phyloP scores from a whole-genome alignment of 75 land plant species.

The Larix kaempferi region DNA sequence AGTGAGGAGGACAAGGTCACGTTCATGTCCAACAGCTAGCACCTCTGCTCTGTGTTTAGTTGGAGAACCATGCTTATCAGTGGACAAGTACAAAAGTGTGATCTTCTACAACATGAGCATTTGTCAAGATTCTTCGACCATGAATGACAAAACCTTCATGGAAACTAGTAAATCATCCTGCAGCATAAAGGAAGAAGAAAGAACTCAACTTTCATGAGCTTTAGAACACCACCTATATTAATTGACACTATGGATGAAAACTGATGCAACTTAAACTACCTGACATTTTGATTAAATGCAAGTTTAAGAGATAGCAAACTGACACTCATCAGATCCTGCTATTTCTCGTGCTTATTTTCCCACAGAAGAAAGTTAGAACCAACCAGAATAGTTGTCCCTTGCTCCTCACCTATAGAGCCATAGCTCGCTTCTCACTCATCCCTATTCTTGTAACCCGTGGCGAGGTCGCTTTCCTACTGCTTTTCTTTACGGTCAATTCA shows the following conservation, averaged over 20 bases:
- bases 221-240: background rate
- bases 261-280: slow-evolving; percentile 2
- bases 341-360: slow-evolving; percentile 91
- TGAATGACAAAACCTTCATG: slow-evolving; percentile 76
- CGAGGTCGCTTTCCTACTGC: no score
- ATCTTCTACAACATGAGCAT: slow-evolving; percentile 97
- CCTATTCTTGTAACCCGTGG: no score
- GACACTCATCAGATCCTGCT: slow-evolving; percentile 74
- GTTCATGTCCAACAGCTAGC: slow-evolving; percentile 90
- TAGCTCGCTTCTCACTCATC: no score
- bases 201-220: background rate
- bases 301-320: background rate
- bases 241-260: background rate
- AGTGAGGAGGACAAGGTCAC: slow-evolving; percentile 85
- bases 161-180: background rate
- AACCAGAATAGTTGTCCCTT: no score
- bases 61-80: slow-evolving; percentile 95
- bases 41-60: slow-evolving; percentile 83
- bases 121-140: slow-evolving; percentile 75
- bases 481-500: no score
- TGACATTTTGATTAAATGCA: background rate
- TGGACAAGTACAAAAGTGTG: slow-evolving; percentile 87
- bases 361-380: slow-evolving; percentile 89
- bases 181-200: background rate
- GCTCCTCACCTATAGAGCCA: no score